phyloP scores from a whole-genome alignment of 257 asterid genomes.

The Jasminum sambac region DNA sequence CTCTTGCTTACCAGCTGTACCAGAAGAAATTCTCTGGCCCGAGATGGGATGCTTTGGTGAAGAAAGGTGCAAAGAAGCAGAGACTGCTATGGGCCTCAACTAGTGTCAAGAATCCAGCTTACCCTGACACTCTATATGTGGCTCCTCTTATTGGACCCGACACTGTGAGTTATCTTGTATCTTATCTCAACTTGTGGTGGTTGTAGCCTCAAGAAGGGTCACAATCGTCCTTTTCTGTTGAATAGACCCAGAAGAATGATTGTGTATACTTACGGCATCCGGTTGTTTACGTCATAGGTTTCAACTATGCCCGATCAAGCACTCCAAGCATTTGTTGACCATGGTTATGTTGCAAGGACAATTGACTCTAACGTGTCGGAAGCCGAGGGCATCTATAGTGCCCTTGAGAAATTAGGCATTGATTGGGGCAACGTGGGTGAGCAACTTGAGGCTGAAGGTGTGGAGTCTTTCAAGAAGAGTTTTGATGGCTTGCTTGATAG shows the following conservation, averaged over 20 bases:
- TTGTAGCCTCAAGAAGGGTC: constrained; percentile 20
- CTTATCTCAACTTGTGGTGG: constrained; percentile 20
- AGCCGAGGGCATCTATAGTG: constrained; percentile 87
- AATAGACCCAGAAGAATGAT: neutral
- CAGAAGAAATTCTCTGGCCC: constrained; percentile 97
- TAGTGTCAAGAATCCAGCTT: constrained; percentile 98
- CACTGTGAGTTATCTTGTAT: constrained; percentile 60
- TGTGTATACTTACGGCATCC: constrained; percentile 4
- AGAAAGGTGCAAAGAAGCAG: constrained; percentile 99
- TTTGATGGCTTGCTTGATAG: constrained; percentile 92
- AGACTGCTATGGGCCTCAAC: constrained; percentile 99
- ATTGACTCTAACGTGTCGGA: constrained; percentile 86
- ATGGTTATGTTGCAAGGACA: constrained; percentile 88
- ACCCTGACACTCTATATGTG: constrained; percentile 93
- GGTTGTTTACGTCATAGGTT: constrained; percentile 46
- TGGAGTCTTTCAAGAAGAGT: constrained; percentile 94
- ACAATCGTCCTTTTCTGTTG: neutral
- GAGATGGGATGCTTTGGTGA: constrained; percentile 97
- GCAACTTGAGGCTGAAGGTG: constrained; percentile 94
- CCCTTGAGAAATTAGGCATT: constrained; percentile 90
- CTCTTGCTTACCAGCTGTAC: constrained; percentile 86
- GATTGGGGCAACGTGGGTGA: constrained; percentile 84
- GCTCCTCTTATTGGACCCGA: constrained; percentile 99
- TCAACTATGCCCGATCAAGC: constrained; percentile 99
- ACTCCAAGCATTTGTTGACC: constrained; percentile 89